Base-by-base conservation (phyloP, 768 basidiomycete genomes). In the Suillus tomentosus region DNA sequence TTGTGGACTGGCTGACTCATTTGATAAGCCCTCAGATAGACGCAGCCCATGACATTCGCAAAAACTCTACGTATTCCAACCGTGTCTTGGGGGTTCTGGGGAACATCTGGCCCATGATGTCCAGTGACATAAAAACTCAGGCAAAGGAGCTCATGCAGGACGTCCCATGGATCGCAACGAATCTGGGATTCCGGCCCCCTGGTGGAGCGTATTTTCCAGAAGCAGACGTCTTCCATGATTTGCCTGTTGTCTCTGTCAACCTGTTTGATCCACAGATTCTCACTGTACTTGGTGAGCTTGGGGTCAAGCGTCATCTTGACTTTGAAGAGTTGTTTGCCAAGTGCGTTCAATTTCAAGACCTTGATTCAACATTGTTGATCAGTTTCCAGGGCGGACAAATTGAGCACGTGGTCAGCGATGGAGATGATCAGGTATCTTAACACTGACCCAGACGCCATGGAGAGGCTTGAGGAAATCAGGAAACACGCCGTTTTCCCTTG, bases 211-310 rank as follows among this genome's bases (percentile, higher is more conserved):
- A 96, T 77, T 95, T 97, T 71, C 78, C 87, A 11, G 92, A 86
- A 65, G 95, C 89, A n/a, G 85, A 92, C 67, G 79, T 98, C n/a
- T 97, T 98, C 74, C 84, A 84, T 31, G 95, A 96, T 73, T 79
- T 95, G 19, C 87, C 94, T 3, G 85, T 92, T 48, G 86, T 93
- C 10, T 82, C 77, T 0, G 74, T 95, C 31, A 42, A 17, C 6
- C 15, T 85, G 84, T 3, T 71, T 76, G 3, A 62, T 73, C 0
- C 78, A 92, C 66, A 92, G 2, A 68, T 90, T 60, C 87, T 91
- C 73, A 86, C 82, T 68, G 76, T 89, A 10, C 71, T 89, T 5
- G 76, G 82, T 57, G 81, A 82, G 2, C 75, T 97, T 0, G 93
- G 90, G 14, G 90, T 95, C 24, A 81, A 89, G 7, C 88, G 85